Conservation (phyloP, 2,329 filamentous ascomycete species). For the Ceratocystis albifundus region DNA sequence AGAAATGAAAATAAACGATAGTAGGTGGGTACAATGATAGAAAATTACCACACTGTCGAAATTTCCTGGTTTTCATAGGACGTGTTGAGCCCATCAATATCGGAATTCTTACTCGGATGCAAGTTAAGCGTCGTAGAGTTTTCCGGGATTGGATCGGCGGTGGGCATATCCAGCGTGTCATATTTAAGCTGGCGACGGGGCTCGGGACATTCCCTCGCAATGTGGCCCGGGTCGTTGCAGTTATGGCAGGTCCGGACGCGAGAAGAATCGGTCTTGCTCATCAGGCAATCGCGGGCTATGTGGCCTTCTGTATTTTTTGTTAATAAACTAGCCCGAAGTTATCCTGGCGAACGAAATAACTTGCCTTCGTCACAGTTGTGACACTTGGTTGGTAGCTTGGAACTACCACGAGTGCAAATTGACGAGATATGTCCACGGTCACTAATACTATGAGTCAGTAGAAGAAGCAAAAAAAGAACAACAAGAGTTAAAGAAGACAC, state of each 20-base stretch:
- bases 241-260: conserved; percentile 50
- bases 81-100: neutral
- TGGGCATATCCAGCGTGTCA: neutral
- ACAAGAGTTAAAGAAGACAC: neutral
- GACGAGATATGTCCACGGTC: neutral
- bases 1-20: too few species aligned
- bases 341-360: neutral
- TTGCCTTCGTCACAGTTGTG: neutral
- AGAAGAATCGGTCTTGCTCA: conserved; percentile 13
- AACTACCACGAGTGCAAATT: neutral
- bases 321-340: neutral
- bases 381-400: neutral
- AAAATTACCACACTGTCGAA: neutral
- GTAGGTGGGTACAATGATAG: neutral
- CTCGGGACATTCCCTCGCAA: conserved; percentile 52
- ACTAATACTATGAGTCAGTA: neutral
- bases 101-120: neutral
- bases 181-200: neutral
- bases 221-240: conserved; percentile 52
- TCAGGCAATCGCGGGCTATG: neutral
- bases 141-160: neutral
- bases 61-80: neutral
- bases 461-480: neutral
- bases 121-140: neutral
- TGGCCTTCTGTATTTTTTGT: neutral